These are phyloP conservation scores for Rusavskia elegans DNA, from an alignment of 495 filamentous ascomycete species.

Conservation along the genomic window DNA sequence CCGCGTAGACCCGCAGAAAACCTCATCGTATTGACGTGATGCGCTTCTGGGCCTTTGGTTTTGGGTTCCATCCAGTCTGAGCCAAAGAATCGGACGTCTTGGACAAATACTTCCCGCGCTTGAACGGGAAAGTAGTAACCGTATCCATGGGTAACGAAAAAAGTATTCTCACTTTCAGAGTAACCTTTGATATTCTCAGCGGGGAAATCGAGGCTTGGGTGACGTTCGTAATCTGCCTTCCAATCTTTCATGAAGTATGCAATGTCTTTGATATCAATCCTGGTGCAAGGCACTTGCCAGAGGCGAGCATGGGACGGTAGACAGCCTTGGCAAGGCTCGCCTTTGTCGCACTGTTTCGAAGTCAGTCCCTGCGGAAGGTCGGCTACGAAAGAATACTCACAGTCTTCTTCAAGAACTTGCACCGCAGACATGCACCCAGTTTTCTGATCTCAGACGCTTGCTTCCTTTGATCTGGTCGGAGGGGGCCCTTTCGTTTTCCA, in stretches of 20 bases:
- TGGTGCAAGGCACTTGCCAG: conserved; percentile 91
- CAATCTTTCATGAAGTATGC: conserved; percentile 96
- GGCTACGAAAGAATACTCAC: conserved; percentile 15
- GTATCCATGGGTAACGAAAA: conserved; percentile 82
- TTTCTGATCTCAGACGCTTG: conserved; percentile 91
- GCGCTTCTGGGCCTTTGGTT: conserved; percentile 51
- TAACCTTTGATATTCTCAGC: conserved; percentile 91
- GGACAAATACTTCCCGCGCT: conserved; percentile 80
- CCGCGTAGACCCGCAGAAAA: conserved; percentile 75
- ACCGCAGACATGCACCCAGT: conserved; percentile 78
- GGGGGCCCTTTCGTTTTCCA: conserved; percentile 68
- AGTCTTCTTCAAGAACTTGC: conserved; percentile 96
- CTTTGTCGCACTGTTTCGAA: conserved; percentile 55
- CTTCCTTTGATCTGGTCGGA: conserved; percentile 84
- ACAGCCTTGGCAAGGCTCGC: conserved; percentile 83
- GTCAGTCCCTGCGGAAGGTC: neutral
- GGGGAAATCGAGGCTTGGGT: conserved; percentile 70
- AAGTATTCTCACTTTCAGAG: conserved; percentile 56
- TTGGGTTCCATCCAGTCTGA: conserved; percentile 73
- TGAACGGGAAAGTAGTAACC: conserved; percentile 75
- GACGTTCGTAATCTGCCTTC: conserved; percentile 87
- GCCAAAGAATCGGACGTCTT: conserved; percentile 80
- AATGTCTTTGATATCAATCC: conserved; percentile 94
- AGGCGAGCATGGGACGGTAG: conserved; percentile 82
- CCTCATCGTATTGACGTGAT: conserved; percentile 69